These are phyloP conservation scores for Penicillium nucicola DNA, from an alignment of 495 filamentous ascomycete genomes.

Conservation along the genomic window DNA sequence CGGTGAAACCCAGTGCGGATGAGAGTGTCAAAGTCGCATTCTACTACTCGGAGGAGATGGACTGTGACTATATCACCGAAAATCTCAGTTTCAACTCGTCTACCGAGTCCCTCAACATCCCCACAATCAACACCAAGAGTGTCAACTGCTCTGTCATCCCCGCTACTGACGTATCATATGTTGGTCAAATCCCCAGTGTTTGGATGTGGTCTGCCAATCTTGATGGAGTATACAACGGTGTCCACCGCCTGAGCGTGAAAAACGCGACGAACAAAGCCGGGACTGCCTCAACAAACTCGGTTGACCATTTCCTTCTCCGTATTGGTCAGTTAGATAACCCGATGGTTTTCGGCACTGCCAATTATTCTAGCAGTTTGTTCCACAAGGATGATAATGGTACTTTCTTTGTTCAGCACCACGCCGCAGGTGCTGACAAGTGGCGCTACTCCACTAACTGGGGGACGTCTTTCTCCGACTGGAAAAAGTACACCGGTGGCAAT, in stretches of 20 bases:
- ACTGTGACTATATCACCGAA: conserved; percentile 53
- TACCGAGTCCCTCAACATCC: conserved; percentile 40
- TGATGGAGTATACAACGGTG: conserved; percentile 58
- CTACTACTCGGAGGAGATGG: conserved; percentile 61
- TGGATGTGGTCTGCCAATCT: conserved; percentile 54
- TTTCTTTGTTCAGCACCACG: conserved; percentile 55
- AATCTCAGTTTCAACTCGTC: conserved; percentile 51
- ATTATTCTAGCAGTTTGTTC: conserved; percentile 56
- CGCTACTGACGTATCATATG: conserved; percentile 20
- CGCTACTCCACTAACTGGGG: conserved; percentile 63
- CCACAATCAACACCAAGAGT: conserved; percentile 22
- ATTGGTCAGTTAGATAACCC: conserved; percentile 56
- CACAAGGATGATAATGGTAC: conserved; percentile 35
- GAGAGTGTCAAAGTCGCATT: conserved; percentile 51
- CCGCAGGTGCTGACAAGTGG: conserved; percentile 61
- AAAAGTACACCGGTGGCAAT: conserved; percentile 48
- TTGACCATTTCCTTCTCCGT: conserved; percentile 56
- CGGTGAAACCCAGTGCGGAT: conserved; percentile 32
- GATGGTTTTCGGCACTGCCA: conserved; percentile 55
- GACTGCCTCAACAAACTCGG: conserved; percentile 37
- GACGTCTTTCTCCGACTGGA: conserved; percentile 58
- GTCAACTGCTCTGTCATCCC: conserved; percentile 41
- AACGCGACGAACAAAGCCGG: conserved; percentile 43
- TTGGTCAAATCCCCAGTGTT: conserved; percentile 49
- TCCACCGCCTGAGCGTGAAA: conserved; percentile 58